Base-by-base conservation (phyloP, 192 early-diverging fungal genomes). In the Linnemannia zychae region DNA sequence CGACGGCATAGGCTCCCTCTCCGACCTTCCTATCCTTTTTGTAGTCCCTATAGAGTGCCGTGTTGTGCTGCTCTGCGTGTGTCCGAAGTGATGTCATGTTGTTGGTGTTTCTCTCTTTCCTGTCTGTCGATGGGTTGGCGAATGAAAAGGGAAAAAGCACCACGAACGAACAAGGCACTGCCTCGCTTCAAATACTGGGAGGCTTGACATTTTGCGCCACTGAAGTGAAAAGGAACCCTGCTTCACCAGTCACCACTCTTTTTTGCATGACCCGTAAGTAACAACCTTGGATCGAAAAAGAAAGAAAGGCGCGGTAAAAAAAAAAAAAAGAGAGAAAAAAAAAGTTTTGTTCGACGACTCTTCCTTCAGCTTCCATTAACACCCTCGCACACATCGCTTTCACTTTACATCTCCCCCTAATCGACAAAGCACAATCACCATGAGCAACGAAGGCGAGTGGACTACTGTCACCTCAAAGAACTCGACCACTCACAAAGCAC, bases 1-100 rank as follows among this genome's bases (percentile, higher is more conserved):
- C 97, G 36, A 96, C 95, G 40, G 98, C 98, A 81, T 97, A 99
- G 37, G 97, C 98, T 80, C 98, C 98, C 83, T 99, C 98, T 74
- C 97, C 98, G 63, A 98, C 92, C 88, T 98, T 99, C 68, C 91
- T 90, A 60, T 95, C 94, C 88, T 98, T 98, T 63, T 91, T 89
- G 87, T 97, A 99, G 72, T 94, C 91, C 48, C 87, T 92, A 52
- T 93, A 92, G 28, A 91, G 92, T 28, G 91, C 90, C 22, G 90
- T 81, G 76, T 95, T 94, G 57, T 88, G 92, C 72, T 95, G 92
- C 71, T 94, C 95, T 47, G 90, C 88, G 46, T 87, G 77, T 37
- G 70, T 79, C 33, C 83, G 74, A 63, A 76, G 67, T 6, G 77
- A 75, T 68, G 73, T 36, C 76, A 78, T 83, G 7, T 33, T 68